Percentiles rank a stretch among this genome's conserved stretches.
phyloP scores from a whole-genome alignment of 352 stramenopile species.

The Saprolegnia diclina region DNA sequence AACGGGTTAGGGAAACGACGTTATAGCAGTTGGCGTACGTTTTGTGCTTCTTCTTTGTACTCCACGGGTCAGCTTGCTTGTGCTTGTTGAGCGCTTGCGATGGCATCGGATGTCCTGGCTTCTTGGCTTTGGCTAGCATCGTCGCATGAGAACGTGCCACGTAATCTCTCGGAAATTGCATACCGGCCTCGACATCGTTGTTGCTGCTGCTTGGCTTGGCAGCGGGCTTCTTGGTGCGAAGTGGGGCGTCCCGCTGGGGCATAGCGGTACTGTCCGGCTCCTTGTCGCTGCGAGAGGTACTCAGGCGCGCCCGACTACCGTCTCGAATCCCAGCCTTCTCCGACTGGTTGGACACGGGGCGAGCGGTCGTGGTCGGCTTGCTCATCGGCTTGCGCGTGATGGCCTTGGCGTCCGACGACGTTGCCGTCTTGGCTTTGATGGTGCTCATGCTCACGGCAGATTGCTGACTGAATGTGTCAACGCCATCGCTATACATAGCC shows the following conservation, averaged over 20 bases:
- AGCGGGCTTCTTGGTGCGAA: neutral
- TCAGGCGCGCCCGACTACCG: conserved; percentile 13
- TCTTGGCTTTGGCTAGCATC: neutral
- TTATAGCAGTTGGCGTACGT: conserved; percentile 38
- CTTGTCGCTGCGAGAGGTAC: conserved; percentile 18
- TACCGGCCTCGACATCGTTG: conserved; percentile 3
- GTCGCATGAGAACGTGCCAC: neutral
- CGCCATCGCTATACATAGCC: no score
- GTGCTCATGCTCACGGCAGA: no score
- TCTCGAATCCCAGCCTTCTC: conserved; percentile 7
- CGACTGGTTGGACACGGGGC: conserved; percentile 2
- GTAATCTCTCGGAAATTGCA: neutral
- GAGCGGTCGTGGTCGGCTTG: neutral
- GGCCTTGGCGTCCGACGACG: neutral
- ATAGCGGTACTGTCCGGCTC: neutral
- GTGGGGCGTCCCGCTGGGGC: neutral
- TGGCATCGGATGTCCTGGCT: conserved; percentile 35
- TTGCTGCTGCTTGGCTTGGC: neutral
- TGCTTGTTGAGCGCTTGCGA: conserved; percentile 58
- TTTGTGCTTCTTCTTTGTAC: conserved; percentile 69
- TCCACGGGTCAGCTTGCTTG: conserved; percentile 70
- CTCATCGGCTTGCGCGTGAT: neutral
- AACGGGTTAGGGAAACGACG: neutral
- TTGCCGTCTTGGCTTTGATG: neutral
- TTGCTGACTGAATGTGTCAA: no score